Evolutionary conservation across 1,284 basidiomycete genomes (phyloP).

Genomic region (Veloboletus limbatus): DNA sequence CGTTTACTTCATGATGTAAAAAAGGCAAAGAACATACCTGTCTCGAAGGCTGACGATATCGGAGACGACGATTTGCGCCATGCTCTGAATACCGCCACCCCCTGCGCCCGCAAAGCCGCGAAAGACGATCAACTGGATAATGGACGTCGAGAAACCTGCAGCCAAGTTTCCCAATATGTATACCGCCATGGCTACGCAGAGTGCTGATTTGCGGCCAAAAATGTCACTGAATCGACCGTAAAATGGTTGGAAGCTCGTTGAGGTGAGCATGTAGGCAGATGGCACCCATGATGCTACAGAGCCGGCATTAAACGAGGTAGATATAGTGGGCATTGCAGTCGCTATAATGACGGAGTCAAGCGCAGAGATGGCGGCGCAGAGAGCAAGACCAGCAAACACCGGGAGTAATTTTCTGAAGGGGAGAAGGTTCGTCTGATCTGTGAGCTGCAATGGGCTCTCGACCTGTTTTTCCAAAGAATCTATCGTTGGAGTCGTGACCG

Average conservation of each 20-base stretch:
- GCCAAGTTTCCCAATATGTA: constrained; percentile 63
- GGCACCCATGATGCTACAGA: constrained; percentile 70
- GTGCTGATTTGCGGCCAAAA: constrained; percentile 68
- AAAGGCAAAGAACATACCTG: constrained; percentile 38
- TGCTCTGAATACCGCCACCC: constrained; percentile 64
- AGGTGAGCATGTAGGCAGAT: constrained; percentile 61
- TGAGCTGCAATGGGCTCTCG: constrained; percentile 37
- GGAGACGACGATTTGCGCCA: constrained; percentile 64
- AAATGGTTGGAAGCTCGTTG: constrained; percentile 61
- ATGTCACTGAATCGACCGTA: constrained; percentile 75
- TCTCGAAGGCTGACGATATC: constrained; percentile 62
- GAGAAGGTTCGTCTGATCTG: constrained; percentile 77
- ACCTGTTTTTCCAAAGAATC: constrained; percentile 2
- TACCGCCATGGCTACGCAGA: constrained; percentile 57
- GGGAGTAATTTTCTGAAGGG: constrained; percentile 64
- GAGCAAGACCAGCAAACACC: constrained; percentile 58
- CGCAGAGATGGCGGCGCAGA: constrained; percentile 56
- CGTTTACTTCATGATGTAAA: neutral
- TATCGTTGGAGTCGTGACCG: constrained; percentile 3
- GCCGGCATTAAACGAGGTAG: constrained; percentile 65
- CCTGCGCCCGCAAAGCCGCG: constrained; percentile 66
- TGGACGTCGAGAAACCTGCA: constrained; percentile 58
- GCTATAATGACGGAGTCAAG: constrained; percentile 68
- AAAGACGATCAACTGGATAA: constrained; percentile 72
- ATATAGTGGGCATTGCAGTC: constrained; percentile 68